Base-by-base conservation (phyloP, 495 filamentous ascomycete species). In the Trichodelitschia bisporula region DNA sequence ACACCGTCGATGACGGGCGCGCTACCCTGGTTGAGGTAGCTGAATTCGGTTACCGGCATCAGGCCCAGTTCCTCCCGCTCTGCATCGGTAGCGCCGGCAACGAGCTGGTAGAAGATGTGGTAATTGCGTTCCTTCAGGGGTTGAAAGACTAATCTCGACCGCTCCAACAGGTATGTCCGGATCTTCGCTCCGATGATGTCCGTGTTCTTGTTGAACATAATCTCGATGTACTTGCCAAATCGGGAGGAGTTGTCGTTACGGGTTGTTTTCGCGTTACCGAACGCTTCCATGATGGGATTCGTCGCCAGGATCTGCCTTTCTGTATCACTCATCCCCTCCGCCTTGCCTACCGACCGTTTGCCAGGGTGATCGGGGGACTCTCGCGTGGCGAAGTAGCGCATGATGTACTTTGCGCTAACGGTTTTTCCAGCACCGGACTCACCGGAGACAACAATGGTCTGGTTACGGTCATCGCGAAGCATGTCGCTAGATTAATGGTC, bases 141-240 rank as follows among this genome's bases (percentile, higher is more conserved):
- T 47, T 99, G 86, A 46, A 95, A 95, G n/a, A 99, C 86, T 43
- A 99, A 58, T 46, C 86, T 72, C 28, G 86, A 95, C 41, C 86
- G 74, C 51, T 99, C 86, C 20, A 99, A 57, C 29, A 99, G 60
- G 49, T 95, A 99, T 20, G 83, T 93, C 39, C 86, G 59, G 40
- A 99, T 95, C 56, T 83, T 84, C 18, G 86, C 86, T 35, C 86
- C 86, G 43, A 99, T 90, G 47, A 99, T 99, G 45, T 91, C 86
- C 32, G 80, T 90, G 40, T 69, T 68, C 36, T 74, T 70, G 56
- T 95, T 79, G 45, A 99, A 99, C 77, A 99, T 79, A 40, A 99
- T 99, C 52, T 99, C 86, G 39, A 99, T 93, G 46, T 99, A 99
- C 60, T 99, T 99, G 40, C 86, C 86, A 50, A 99, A 99, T 36